A percentile compares a stretch with the other conserved stretches of the same genome.
Conservation (phyloP, 179 eudicot species). For the Sideroxylon spinosum region DNA sequence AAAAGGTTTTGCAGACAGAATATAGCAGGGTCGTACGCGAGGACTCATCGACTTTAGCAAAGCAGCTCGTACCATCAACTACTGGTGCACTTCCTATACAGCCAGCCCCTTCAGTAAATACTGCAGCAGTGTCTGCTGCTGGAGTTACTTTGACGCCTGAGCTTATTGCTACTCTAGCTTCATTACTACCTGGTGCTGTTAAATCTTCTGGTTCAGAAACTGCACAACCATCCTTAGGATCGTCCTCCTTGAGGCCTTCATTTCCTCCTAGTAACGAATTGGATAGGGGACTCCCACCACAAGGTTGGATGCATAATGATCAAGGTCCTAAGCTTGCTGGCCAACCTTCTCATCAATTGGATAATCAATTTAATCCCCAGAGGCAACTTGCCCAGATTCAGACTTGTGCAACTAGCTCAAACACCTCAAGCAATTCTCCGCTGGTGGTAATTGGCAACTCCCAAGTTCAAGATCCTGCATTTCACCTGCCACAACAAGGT, state of each 20-base stretch:
- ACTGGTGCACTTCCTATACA: slow-evolving; percentile 21
- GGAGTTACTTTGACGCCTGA: slow-evolving; percentile 71
- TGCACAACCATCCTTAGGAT: slow-evolving; percentile 31
- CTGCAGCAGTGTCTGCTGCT: slow-evolving; percentile 40
- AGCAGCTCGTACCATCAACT: slow-evolving; percentile 29
- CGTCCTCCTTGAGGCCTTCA: slow-evolving; percentile 28
- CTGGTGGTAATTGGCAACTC: slow-evolving; percentile 24
- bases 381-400: slow-evolving; percentile 29
- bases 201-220: slow-evolving; percentile 39
- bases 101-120: slow-evolving; percentile 33
- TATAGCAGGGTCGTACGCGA: slow-evolving; percentile 34
- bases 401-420: slow-evolving; percentile 29
- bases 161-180: slow-evolving; percentile 79
- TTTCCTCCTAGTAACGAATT: slow-evolving; percentile 20
- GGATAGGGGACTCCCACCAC: slow-evolving; percentile 27
- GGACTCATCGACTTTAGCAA: slow-evolving; percentile 31
- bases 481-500: slow-evolving; percentile 42
- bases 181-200: slow-evolving; percentile 34
- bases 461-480: slow-evolving; percentile 46
- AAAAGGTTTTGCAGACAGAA: slow-evolving; percentile 33
- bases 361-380: slow-evolving; percentile 40
- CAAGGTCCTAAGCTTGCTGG: slow-evolving; percentile 38
- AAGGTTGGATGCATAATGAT: slow-evolving; percentile 52
- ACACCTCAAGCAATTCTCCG: slow-evolving; percentile 24
- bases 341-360: slow-evolving; percentile 39